A percentile compares a stretch with the other conserved stretches of the same genome.
Conservation (phyloP, 2,329 filamentous ascomycete species). For the Cryphonectria radicalis region DNA sequence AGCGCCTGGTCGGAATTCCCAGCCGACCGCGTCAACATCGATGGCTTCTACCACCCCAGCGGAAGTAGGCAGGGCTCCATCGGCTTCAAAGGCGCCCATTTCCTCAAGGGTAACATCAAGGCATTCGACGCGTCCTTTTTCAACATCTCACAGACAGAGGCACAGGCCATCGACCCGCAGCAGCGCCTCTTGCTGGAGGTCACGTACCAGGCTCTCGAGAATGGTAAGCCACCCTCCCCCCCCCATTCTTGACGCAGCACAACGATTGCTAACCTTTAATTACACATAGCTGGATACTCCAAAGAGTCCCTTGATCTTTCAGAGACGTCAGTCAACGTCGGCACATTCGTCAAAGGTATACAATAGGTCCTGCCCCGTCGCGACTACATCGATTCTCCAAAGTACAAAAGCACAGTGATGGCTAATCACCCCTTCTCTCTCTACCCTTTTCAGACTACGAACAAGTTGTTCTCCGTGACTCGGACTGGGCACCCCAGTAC, state of each 20-base stretch:
- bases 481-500: conserved; percentile 54
- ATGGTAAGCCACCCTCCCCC: conserved; percentile 39
- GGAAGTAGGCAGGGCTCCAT: conserved; percentile 53
- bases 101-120: conserved; percentile 51
- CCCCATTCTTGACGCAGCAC: not conserved
- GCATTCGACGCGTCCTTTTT: conserved; percentile 60
- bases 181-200: conserved; percentile 56
- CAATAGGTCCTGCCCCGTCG: not conserved
- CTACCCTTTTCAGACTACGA: conserved; percentile 49
- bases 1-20: conserved; percentile 70
- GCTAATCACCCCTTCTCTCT: not conserved
- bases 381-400: conserved; percentile 22
- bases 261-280: not conserved
- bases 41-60: conserved; percentile 68
- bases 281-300: conserved; percentile 21
- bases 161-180: conserved; percentile 57
- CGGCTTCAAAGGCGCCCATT: conserved; percentile 52
- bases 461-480: conserved; percentile 53
- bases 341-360: conserved; percentile 55
- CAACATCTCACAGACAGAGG: conserved; percentile 53
- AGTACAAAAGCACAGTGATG: not conserved
- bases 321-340: conserved; percentile 54
- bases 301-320: conserved; percentile 48
- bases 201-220: conserved; percentile 56
- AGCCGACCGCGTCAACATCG: conserved; percentile 67